Conservation (phyloP, 1,284 basidiomycete species). For the Coniferiporia weirii region DNA sequence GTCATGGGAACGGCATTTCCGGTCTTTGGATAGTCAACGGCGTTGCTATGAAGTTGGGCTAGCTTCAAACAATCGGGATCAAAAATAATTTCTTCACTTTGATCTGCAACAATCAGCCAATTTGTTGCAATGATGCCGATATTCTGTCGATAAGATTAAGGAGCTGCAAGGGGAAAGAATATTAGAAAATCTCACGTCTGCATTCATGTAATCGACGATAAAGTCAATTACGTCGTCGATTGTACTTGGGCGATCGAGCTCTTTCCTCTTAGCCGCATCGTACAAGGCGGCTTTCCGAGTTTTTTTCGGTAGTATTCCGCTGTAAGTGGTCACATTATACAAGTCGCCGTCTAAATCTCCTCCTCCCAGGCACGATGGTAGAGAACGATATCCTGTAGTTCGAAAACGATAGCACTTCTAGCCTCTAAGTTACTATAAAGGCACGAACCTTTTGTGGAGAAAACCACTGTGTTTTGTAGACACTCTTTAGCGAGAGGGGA, state of each 20-base stretch:
- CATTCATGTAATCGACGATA: constrained; percentile 65
- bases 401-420: not conserved
- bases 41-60: constrained; percentile 9
- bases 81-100: constrained; percentile 46
- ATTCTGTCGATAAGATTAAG: constrained; percentile 31
- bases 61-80: constrained; percentile 40
- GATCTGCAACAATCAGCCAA: constrained; percentile 66
- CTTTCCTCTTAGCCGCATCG: constrained; percentile 39
- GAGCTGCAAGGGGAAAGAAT: not conserved
- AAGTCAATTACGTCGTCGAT: constrained; percentile 71
- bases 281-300: constrained; percentile 46
- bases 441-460: constrained; percentile 44
- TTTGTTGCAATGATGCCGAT: constrained; percentile 56
- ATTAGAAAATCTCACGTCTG: constrained; percentile 41
- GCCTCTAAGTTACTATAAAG: not conserved
- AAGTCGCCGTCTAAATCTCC: constrained; percentile 51
- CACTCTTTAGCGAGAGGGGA: constrained; percentile 19
- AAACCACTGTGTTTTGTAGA: constrained; percentile 41
- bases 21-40: constrained; percentile 15
- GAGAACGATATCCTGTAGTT: constrained; percentile 45
- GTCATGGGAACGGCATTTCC: constrained; percentile 3
- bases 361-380: constrained; percentile 58
- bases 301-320: constrained; percentile 24
- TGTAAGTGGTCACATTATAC: constrained; percentile 8
- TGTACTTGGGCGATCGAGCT: constrained; percentile 49